These are phyloP conservation scores for Boletus sp. DNA, from an alignment of 768 basidiomycete genomes.

Conservation along the genomic window DNA sequence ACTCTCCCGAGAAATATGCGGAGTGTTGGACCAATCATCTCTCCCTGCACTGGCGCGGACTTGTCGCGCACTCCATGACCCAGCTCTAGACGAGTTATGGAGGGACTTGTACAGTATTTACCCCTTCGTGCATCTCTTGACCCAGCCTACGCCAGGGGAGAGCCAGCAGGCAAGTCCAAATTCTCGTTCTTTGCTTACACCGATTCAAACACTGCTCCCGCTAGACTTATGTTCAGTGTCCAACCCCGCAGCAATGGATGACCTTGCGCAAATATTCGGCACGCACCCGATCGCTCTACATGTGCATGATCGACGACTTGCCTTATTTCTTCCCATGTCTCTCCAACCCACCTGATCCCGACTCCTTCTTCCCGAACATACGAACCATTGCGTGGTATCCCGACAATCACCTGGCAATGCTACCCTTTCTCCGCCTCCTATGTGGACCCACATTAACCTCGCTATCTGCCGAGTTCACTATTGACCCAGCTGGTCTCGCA, in stretches of 20 bases:
- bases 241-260: conserved; percentile 14
- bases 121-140: conserved; percentile 22
- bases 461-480: conserved; percentile 20
- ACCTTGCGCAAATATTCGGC: conserved; percentile 19
- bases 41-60: conserved; percentile 25
- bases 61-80: conserved; percentile 21
- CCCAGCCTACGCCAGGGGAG: neutral
- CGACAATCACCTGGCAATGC: conserved; percentile 14
- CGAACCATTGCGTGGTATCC: conserved; percentile 24
- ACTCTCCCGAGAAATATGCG: conserved; percentile 19
- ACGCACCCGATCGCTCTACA: conserved; percentile 19
- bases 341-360: conserved; percentile 10
- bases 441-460: conserved; percentile 23
- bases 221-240: neutral
- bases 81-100: conserved; percentile 29
- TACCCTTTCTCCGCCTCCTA: conserved; percentile 23
- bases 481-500: conserved; percentile 16
- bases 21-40: conserved; percentile 4
- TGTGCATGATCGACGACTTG: conserved; percentile 21
- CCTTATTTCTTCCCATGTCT: conserved; percentile 12
- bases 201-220: neutral
- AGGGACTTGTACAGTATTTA: conserved; percentile 18
- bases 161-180: conserved; percentile 10
- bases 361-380: conserved; percentile 24
- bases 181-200: neutral